Percentiles rank a stretch among this genome's conserved stretches.
These are phyloP conservation scores for Cyberlindnera samutprakarnensis DNA, from an alignment of 805 yeast species.

Conservation along the genomic window DNA sequence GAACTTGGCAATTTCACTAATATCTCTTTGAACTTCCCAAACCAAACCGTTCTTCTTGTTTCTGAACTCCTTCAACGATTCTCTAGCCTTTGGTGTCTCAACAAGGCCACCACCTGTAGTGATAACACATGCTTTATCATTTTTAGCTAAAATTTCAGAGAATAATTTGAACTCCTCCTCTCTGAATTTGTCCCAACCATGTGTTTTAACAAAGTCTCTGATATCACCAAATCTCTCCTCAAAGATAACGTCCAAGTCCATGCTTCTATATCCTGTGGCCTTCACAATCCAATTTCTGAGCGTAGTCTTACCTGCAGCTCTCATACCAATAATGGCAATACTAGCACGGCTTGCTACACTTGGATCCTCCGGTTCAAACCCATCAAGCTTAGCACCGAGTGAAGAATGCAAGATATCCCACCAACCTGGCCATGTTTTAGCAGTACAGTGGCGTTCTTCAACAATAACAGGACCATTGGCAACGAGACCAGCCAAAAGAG, in stretches of 20 bases:
- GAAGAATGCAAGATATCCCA: constrained; percentile 84
- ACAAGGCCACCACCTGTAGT: constrained; percentile 98
- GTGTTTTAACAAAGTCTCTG: constrained; percentile 47
- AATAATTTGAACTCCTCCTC: constrained; percentile 52
- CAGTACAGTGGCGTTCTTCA: constrained; percentile 86
- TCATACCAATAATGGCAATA: constrained; percentile 87
- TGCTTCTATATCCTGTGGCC: constrained; percentile 53
- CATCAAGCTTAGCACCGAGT: constrained; percentile 61
- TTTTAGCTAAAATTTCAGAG: constrained; percentile 34
- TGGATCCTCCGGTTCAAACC: constrained; percentile 46
- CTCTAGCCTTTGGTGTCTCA: constrained; percentile 65
- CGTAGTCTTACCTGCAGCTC: constrained; percentile 95
- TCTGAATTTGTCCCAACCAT: constrained; percentile 91
- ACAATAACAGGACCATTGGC: constrained; percentile 49
- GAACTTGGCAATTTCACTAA: constrained; percentile 70
- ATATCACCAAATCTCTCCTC: constrained; percentile 50
- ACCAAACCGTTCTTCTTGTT: constrained; percentile 53
- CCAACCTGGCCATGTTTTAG: constrained; percentile 99
- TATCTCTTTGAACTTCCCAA: constrained; percentile 82
- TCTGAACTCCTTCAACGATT: constrained; percentile 46
- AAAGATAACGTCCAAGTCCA: constrained; percentile 73
- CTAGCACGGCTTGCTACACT: constrained; percentile 33
- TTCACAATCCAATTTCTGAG: constrained; percentile 74
- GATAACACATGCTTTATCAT: constrained; percentile 47
- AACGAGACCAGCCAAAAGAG: constrained; percentile 73